phyloP scores from a whole-genome alignment of 805 yeast genomes.

The Yarrowia sp. region DNA sequence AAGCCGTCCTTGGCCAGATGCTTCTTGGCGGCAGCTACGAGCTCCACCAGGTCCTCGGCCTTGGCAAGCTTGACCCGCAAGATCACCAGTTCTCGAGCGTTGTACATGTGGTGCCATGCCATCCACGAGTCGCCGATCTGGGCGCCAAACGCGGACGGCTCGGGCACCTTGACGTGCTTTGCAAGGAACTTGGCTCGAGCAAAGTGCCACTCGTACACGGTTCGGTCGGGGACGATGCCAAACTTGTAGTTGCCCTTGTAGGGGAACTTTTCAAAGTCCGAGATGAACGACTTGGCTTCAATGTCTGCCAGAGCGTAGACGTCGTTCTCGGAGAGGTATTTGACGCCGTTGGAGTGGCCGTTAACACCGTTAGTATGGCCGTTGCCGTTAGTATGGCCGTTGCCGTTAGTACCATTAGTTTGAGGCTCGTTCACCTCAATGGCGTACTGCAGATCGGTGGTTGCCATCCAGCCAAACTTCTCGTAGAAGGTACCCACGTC shows the following conservation, averaged over 20 bases:
- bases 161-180: constrained; percentile 38
- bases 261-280: constrained; percentile 24
- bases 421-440: neutral
- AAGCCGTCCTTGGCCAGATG: constrained; percentile 41
- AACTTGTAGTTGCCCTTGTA: constrained; percentile 42
- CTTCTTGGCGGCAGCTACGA: constrained; percentile 49
- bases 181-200: constrained; percentile 45
- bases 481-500: constrained; percentile 74
- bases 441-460: constrained; percentile 41
- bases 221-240: constrained; percentile 42
- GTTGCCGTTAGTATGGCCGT: neutral
- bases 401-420: neutral
- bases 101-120: constrained; percentile 47
- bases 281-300: constrained; percentile 1
- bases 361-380: constrained; percentile 8
- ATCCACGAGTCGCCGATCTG: constrained; percentile 43
- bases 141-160: constrained; percentile 46
- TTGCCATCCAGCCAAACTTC: constrained; percentile 57
- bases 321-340: constrained; percentile 7
- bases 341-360: constrained; percentile 13
- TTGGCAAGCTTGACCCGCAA: constrained; percentile 42
- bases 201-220: constrained; percentile 41
- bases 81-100: constrained; percentile 42
- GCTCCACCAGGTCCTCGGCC: constrained; percentile 41
- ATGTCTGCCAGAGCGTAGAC: constrained; percentile 2